Conservation (phyloP, 371 early-diverging fungal species). For the Saksenaea oblongispora region DNA sequence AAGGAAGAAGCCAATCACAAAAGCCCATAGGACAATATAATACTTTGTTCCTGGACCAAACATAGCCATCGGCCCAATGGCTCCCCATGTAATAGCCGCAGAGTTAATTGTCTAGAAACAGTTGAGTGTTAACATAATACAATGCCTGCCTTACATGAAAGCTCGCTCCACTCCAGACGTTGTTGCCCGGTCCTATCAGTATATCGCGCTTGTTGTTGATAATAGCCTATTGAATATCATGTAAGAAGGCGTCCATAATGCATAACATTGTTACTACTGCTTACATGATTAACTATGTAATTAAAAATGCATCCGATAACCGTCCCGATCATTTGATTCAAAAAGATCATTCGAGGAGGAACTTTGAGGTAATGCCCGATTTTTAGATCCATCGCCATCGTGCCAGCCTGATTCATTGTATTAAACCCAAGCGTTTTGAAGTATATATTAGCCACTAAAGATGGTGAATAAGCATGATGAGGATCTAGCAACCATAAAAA, state of each 20-base stretch:
- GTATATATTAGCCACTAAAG: conserved; percentile 24
- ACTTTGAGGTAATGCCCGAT: conserved; percentile 79
- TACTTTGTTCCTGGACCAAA: conserved; percentile 49
- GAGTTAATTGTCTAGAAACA: conserved; percentile 46
- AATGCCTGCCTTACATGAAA: conserved; percentile 24
- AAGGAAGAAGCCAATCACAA: conserved; percentile 47
- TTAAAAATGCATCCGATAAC: conserved; percentile 58
- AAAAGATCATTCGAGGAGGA: conserved; percentile 64
- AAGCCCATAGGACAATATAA: conserved; percentile 43
- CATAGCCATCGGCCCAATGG: conserved; percentile 53
- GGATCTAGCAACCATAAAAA: neutral
- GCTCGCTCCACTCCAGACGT: conserved; percentile 55
- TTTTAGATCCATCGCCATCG: conserved; percentile 63
- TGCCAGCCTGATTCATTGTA: conserved; percentile 55
- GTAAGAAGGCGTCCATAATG: neutral
- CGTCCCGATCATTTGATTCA: conserved; percentile 64
- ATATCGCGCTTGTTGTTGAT: conserved; percentile 46
- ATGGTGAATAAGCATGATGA: no score
- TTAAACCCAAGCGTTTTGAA: conserved; percentile 50
- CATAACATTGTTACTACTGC: neutral
- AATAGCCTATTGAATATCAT: conserved; percentile 25
- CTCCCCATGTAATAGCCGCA: conserved; percentile 68
- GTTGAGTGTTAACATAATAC: neutral
- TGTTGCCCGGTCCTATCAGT: conserved; percentile 42
- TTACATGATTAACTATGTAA: conserved; percentile 47